These are phyloP conservation scores for Coemansia sp. DNA, from an alignment of 192 early-diverging fungal species.

Conservation along the genomic window DNA sequence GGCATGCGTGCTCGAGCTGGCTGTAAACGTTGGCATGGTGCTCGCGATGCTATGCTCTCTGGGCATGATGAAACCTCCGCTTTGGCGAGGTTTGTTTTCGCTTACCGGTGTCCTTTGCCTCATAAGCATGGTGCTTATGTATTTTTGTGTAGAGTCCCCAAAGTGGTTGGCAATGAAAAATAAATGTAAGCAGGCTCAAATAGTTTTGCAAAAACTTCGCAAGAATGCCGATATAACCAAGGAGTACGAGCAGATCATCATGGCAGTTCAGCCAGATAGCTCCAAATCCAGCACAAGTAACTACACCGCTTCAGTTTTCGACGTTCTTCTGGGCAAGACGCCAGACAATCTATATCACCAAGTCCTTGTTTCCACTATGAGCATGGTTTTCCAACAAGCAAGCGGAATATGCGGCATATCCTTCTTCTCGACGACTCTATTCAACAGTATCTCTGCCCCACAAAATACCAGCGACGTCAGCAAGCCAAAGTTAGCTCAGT, in stretches of 20 bases:
- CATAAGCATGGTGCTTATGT: slow-evolving; percentile 49
- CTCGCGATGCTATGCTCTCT: slow-evolving; percentile 62
- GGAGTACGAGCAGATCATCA: slow-evolving; percentile 47
- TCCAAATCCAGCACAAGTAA: background rate
- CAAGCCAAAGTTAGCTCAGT: slow-evolving; percentile 35
- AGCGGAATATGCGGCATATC: slow-evolving; percentile 79
- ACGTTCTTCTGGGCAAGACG: slow-evolving; percentile 54
- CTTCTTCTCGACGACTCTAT: slow-evolving; percentile 76
- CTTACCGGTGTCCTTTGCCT: slow-evolving; percentile 61
- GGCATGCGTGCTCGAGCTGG: slow-evolving; percentile 68
- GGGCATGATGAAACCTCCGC: slow-evolving; percentile 56
- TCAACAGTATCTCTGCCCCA: slow-evolving; percentile 21
- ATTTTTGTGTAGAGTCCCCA: slow-evolving; percentile 73
- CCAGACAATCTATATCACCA: slow-evolving; percentile 59
- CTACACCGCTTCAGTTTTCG: slow-evolving; percentile 38
- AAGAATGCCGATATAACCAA: slow-evolving; percentile 45
- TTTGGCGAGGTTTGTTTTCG: slow-evolving; percentile 72
- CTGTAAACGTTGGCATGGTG: slow-evolving; percentile 72
- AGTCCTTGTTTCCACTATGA: slow-evolving; percentile 58
- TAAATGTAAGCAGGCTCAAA: slow-evolving; percentile 53
- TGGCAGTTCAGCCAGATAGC: background rate
- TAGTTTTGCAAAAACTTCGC: slow-evolving; percentile 58
- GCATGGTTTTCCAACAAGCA: slow-evolving; percentile 74
- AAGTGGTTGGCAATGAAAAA: slow-evolving; percentile 63
- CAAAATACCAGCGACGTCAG: background rate